Conservation (phyloP, 2,329 filamentous ascomycete genomes). For the Pseudogymnoascus sp. region DNA sequence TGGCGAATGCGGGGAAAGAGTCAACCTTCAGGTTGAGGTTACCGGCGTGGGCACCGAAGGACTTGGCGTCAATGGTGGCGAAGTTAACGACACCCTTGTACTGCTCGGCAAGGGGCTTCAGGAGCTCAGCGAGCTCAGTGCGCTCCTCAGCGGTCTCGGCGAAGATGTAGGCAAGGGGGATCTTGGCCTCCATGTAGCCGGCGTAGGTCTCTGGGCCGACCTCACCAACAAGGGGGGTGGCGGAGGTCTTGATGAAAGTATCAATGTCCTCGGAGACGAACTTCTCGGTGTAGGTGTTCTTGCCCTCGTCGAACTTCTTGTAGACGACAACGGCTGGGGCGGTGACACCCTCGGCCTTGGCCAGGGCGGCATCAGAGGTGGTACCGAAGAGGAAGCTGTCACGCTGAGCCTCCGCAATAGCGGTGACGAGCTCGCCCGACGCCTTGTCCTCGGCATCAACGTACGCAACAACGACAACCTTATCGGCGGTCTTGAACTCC, state of each 20-base stretch:
- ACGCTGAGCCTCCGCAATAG: constrained; percentile 64
- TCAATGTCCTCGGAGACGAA: constrained; percentile 76
- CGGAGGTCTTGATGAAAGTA: constrained; percentile 74
- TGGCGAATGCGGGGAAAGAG: constrained; percentile 95
- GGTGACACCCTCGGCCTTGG: constrained; percentile 84
- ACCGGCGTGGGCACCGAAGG: constrained; percentile 87
- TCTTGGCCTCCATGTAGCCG: constrained; percentile 84
- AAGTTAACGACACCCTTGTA: constrained; percentile 95
- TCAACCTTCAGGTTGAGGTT: constrained; percentile 97
- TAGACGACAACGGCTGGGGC: constrained; percentile 86
- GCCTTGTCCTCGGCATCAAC: constrained; percentile 73
- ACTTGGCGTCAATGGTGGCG: constrained; percentile 90
- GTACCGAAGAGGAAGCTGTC: constrained; percentile 92
- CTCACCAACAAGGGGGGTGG: constrained; percentile 89
- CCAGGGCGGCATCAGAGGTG: constrained; percentile 73
- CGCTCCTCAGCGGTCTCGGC: constrained; percentile 89
- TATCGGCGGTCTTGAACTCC: constrained; percentile 97
- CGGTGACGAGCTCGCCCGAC: constrained; percentile 76
- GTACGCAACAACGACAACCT: constrained; percentile 90
- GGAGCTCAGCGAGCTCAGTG: constrained; percentile 62
- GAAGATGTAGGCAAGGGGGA: constrained; percentile 97
- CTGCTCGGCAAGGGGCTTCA: constrained; percentile 85
- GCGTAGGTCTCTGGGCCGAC: constrained; percentile 96
- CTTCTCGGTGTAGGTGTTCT: constrained; percentile 73
- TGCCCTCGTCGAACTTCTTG: constrained; percentile 97